A percentile compares a stretch with the other conserved stretches of the same genome.
These are phyloP conservation scores for Tulasnella sp. DNA, from an alignment of 768 basidiomycete species.

Conservation along the genomic window DNA sequence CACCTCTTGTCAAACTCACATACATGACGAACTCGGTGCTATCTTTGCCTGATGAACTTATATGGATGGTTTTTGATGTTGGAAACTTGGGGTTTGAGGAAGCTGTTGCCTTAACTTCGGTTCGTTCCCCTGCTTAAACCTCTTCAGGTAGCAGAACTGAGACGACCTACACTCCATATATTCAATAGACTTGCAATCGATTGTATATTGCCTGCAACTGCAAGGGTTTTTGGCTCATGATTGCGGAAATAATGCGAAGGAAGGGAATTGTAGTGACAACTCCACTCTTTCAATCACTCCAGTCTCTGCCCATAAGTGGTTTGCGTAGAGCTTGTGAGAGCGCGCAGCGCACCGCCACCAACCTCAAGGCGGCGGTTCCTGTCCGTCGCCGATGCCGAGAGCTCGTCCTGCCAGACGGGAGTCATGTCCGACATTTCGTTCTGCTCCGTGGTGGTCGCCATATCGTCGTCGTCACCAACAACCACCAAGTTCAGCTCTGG, in stretches of 20 bases:
- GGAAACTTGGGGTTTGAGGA: neutral
- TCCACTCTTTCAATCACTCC: neutral
- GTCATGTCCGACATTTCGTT: neutral
- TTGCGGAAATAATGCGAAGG: neutral
- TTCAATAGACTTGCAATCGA: neutral
- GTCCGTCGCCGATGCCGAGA: neutral
- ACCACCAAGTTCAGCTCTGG: neutral
- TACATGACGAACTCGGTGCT: neutral
- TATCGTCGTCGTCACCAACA: neutral
- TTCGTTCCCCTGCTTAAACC: neutral
- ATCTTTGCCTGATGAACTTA: neutral
- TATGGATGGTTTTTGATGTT: neutral
- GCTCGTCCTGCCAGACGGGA: neutral
- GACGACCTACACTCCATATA: neutral
- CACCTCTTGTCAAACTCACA: neutral
- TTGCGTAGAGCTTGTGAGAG: neutral
- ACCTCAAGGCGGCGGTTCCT: neutral
- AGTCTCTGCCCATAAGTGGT: neutral
- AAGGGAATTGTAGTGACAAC: neutral
- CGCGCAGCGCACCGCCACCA: neutral
- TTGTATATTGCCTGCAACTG: neutral
- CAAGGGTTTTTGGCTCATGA: neutral
- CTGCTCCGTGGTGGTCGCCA: neutral
- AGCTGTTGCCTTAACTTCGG: neutral
- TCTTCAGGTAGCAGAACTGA: neutral